Percentiles rank a stretch among this genome's conserved stretches.
Conservation (phyloP, 1,139 yeast genomes). For the Tardiomyces blankii region DNA sequence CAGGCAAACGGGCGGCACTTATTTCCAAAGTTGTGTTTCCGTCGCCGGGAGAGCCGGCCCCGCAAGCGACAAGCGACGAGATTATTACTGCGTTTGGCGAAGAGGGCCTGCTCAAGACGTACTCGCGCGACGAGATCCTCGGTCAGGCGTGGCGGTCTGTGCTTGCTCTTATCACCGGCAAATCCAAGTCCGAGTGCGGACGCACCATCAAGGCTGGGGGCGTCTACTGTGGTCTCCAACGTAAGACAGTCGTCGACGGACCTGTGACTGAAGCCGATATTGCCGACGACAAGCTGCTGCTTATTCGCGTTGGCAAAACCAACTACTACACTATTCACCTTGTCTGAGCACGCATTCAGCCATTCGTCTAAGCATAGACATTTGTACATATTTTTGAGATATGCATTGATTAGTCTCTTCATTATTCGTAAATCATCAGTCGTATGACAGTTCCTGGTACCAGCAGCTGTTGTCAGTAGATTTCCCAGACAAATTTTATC, state of each 20-base stretch:
- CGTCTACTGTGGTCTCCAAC: conserved; percentile 58
- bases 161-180: conserved; percentile 26
- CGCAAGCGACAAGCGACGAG: conserved; percentile 38
- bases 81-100: conserved; percentile 47
- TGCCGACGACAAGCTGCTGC: conserved; percentile 48
- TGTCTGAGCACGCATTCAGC: not conserved
- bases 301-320: conserved; percentile 63
- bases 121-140: conserved; percentile 29
- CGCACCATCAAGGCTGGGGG: conserved; percentile 63
- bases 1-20: conserved; percentile 53
- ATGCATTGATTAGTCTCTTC: too few species aligned
- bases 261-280: conserved; percentile 39
- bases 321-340: conserved; percentile 13
- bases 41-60: conserved; percentile 26
- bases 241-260: conserved; percentile 40
- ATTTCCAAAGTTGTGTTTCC: conserved; percentile 61
- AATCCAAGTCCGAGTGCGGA: conserved; percentile 48
- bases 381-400: not conserved
- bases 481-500: not conserved
- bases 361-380: not conserved
- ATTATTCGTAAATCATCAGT: not conserved
- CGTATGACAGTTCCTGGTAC: not conserved
- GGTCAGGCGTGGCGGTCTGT: conserved; percentile 27
- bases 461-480: not conserved
- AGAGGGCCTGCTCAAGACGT: conserved; percentile 46